phyloP scores from a whole-genome alignment of 2,329 filamentous ascomycete species.

The Fusarium tupiense region DNA sequence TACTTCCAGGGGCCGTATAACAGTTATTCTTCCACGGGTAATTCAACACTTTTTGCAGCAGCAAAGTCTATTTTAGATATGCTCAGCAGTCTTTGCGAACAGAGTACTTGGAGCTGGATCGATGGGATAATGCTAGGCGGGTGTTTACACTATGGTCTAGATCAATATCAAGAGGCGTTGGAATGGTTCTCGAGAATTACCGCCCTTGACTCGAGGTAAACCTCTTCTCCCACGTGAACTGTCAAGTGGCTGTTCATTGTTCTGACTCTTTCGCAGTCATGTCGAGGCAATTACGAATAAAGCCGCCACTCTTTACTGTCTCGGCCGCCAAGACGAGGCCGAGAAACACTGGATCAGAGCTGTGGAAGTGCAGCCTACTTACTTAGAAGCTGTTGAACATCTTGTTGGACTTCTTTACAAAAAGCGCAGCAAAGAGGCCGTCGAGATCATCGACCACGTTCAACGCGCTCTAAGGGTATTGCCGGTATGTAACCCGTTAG shows the following conservation, averaged over 20 bases:
- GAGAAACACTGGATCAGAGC: constrained; percentile 86
- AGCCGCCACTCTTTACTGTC: constrained; percentile 86
- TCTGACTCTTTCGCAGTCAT: constrained; percentile 65
- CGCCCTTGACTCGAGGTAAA: constrained; percentile 64
- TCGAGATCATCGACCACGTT: constrained; percentile 86
- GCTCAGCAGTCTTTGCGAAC: constrained; percentile 78
- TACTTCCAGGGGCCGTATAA: constrained; percentile 24
- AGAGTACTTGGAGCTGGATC: constrained; percentile 87
- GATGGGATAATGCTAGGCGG: constrained; percentile 93
- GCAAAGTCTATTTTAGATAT: constrained; percentile 77
- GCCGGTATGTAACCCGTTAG: constrained; percentile 17
- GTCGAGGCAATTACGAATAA: constrained; percentile 95
- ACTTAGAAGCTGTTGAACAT: constrained; percentile 95
- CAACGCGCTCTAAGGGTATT: constrained; percentile 73
- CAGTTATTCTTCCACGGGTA: constrained; percentile 23
- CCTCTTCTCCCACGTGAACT: constrained; percentile 41
- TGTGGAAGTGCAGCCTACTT: constrained; percentile 84
- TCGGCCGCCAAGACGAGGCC: constrained; percentile 84
- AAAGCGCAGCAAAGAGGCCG: constrained; percentile 83
- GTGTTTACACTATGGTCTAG: constrained; percentile 89
- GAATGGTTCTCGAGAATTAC: constrained; percentile 77
- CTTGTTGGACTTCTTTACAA: constrained; percentile 88
- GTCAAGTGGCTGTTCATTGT: constrained; percentile 44
- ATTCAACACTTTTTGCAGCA: constrained; percentile 56
- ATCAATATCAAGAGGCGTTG: constrained; percentile 80